phyloP scores from a whole-genome alignment of 2,329 filamentous ascomycete species.

The Diaporthe ilicicola region DNA sequence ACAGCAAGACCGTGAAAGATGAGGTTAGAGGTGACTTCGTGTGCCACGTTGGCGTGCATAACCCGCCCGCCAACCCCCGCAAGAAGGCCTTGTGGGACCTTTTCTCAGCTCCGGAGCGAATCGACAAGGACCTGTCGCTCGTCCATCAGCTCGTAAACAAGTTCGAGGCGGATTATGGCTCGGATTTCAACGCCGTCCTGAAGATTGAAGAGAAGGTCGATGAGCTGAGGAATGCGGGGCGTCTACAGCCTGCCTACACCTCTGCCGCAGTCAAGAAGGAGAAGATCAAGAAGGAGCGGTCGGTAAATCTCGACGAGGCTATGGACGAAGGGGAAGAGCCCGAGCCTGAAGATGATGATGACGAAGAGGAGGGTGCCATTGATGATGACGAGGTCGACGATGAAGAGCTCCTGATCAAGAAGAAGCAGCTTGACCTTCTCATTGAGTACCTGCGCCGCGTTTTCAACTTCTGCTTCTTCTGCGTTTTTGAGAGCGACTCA shows the following conservation, averaged over 20 bases:
- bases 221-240: slow-evolving; percentile 77
- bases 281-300: slow-evolving; percentile 61
- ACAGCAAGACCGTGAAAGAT: slow-evolving; percentile 97
- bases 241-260: slow-evolving; percentile 72
- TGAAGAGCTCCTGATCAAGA: slow-evolving; percentile 87
- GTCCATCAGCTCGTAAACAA: slow-evolving; percentile 84
- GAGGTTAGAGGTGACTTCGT: slow-evolving; percentile 94
- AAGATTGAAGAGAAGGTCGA: slow-evolving; percentile 91
- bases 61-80: slow-evolving; percentile 82
- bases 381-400: slow-evolving; percentile 87
- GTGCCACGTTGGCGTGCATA: slow-evolving; percentile 96
- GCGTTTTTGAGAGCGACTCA: slow-evolving; percentile 97
- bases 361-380: slow-evolving; percentile 82
- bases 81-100: slow-evolving; percentile 98
- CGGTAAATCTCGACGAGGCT: slow-evolving; percentile 67
- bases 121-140: slow-evolving; percentile 87
- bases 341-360: slow-evolving; percentile 76
- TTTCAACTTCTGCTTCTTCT: slow-evolving; percentile 99
- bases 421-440: slow-evolving; percentile 95
- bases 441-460: slow-evolving; percentile 97
- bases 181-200: slow-evolving; percentile 76
- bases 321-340: slow-evolving; percentile 71
- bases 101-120: slow-evolving; percentile 91
- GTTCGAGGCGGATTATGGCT: slow-evolving; percentile 84
- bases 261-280: slow-evolving; percentile 65